These are phyloP conservation scores for Aureobasidium sp. DNA, from an alignment of 2,329 filamentous ascomycete species.

Conservation along the genomic window DNA sequence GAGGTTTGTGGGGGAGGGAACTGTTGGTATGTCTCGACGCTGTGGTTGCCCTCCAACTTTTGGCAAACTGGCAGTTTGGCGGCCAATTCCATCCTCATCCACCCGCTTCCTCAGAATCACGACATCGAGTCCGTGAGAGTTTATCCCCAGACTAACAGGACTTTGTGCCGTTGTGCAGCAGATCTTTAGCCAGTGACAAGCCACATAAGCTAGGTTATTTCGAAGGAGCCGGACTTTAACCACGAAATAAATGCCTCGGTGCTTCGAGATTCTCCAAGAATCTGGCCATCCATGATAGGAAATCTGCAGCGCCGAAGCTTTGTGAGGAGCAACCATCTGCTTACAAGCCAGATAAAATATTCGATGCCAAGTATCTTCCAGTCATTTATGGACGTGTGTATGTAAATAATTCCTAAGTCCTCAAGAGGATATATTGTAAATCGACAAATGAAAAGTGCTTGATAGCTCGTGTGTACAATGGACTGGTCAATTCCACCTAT, in stretches of 20 bases:
- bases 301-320: not conserved
- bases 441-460: not conserved
- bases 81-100: slow-evolving; percentile 7
- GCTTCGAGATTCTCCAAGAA: not conserved
- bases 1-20: slow-evolving; percentile 4
- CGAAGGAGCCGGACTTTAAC: not conserved
- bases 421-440: not conserved
- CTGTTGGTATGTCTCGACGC: slow-evolving; percentile 12
- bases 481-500: not conserved
- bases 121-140: slow-evolving; percentile 1
- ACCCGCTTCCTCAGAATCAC: slow-evolving; percentile 7
- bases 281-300: not conserved
- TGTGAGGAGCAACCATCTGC: not conserved
- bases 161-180: slow-evolving; percentile 13
- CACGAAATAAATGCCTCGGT: not conserved
- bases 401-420: not conserved
- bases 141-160: not conserved
- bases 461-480: not conserved
- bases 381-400: not conserved
- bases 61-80: slow-evolving; percentile 14
- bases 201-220: not conserved
- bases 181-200: slow-evolving; percentile 5
- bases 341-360: not conserved
- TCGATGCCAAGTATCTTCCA: not conserved
- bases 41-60: slow-evolving; percentile 8